These are phyloP conservation scores for Talaromyces proteolyticus DNA, from an alignment of 495 filamentous ascomycete species.

Conservation along the genomic window DNA sequence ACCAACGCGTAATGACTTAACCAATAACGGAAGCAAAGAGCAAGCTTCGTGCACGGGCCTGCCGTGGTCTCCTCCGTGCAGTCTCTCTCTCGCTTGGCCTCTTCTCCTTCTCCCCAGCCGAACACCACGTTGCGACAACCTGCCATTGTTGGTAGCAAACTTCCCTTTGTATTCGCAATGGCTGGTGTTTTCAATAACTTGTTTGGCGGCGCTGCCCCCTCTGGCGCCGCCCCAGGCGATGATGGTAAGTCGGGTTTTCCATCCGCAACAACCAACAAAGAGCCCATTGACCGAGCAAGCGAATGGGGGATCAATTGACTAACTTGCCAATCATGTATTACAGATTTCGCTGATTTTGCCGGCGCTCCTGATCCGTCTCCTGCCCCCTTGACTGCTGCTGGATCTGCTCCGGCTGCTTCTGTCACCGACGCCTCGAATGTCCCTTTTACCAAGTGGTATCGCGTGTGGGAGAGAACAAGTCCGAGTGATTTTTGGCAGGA, in stretches of 20 bases:
- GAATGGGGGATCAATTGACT: not conserved
- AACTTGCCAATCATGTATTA: not conserved
- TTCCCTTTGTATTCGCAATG: constrained; percentile 39
- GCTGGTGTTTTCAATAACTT: constrained; percentile 63
- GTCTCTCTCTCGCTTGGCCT: not conserved
- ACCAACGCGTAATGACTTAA: too few species aligned
- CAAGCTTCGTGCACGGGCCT: not conserved
- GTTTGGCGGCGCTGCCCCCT: constrained; percentile 57
- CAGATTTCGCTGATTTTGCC: constrained; percentile 79
- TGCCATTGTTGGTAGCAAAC: not conserved
- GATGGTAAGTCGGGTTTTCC: constrained; percentile 45
- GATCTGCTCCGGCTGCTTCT: constrained; percentile 36
- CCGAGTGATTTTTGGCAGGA: constrained; percentile 81
- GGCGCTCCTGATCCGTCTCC: constrained; percentile 60
- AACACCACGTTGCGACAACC: not conserved
- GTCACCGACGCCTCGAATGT: constrained; percentile 38
- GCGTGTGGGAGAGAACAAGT: constrained; percentile 82
- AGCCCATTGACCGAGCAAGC: not conserved
- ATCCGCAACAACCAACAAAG: not conserved
- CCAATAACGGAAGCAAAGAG: not conserved
- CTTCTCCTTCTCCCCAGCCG: not conserved
- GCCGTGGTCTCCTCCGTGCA: too few species aligned
- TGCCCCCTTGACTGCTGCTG: constrained; percentile 24
- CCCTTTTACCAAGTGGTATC: constrained; percentile 93
- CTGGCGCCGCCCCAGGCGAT: constrained; percentile 44